Conservation (phyloP, 2,329 filamentous ascomycete genomes). For the Phaeosphaeria sp. region DNA sequence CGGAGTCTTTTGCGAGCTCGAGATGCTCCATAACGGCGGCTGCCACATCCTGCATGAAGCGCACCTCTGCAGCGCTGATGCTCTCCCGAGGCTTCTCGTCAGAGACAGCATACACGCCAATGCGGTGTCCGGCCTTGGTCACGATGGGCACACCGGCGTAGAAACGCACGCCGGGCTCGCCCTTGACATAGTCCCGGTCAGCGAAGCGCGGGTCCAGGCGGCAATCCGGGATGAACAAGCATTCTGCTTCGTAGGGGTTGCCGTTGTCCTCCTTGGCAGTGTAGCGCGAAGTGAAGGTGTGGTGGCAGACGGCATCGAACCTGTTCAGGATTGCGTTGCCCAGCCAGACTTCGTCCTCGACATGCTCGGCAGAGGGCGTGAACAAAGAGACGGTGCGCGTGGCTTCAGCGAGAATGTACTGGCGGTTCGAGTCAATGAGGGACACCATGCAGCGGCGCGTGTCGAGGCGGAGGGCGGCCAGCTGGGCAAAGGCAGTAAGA, state of each 20-base stretch:
- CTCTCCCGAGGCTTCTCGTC: constrained; percentile 37
- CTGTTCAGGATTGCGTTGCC: constrained; percentile 40
- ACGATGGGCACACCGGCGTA: constrained; percentile 43
- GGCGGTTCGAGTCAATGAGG: constrained; percentile 44
- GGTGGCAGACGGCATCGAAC: constrained; percentile 37
- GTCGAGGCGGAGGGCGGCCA: constrained; percentile 42
- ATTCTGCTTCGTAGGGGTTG: constrained; percentile 21
- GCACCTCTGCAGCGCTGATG: constrained; percentile 31
- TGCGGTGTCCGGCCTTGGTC: constrained; percentile 36
- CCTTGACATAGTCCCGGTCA: constrained; percentile 31
- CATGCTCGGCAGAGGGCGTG: constrained; percentile 25
- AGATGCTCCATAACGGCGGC: constrained; percentile 42
- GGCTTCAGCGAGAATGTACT: constrained; percentile 50
- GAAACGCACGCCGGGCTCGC: constrained; percentile 38
- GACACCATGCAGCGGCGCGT: constrained; percentile 46
- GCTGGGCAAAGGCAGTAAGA: constrained; percentile 47
- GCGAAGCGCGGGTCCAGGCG: constrained; percentile 32
- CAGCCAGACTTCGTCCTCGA: constrained; percentile 38
- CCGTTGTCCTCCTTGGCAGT: constrained; percentile 27
- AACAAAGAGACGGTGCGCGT: constrained; percentile 45
- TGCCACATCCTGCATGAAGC: constrained; percentile 41
- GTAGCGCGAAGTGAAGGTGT: constrained; percentile 36
- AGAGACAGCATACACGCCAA: constrained; percentile 41
- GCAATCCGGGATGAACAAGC: constrained; percentile 37
- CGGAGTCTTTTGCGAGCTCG: constrained; percentile 35